Evolutionary conservation across 129 eudicot species (phyloP), one percentile per base, ranked within the genome.

Genomic region (Apium graveolens): DNA sequence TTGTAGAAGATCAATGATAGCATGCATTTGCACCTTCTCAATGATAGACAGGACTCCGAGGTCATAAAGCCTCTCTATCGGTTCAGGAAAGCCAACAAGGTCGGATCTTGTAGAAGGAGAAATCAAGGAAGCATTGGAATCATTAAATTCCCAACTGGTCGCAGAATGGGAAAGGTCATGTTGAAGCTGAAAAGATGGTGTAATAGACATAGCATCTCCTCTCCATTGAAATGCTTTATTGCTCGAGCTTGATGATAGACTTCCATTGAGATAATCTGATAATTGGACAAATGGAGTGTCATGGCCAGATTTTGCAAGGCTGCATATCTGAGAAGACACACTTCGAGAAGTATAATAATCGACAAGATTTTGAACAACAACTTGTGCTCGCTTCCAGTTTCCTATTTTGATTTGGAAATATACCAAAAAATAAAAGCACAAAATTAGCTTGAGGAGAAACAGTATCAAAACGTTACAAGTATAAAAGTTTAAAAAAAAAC

Each of bases 351-450:
- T 78, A 77, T 86, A 83, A 57, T 80, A 76, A 12, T 90, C 84
- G 80, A 81, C 81, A 72, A 96, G 97, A 81, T 90, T 92, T 70
- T 70, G 73, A 46, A 96, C 73, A 73, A 86, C 86, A 78, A 83
- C 82, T 73, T 70, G 83, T 80, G 99, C 89, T 82, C 99, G 97
- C 80, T 87, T 89, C 97, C 96, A 96, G 82, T 92, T 89, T 57
- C 99, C 99, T 94, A 80, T 43, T 76, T 32, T 27, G 10, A 66
- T 66, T 31, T 32, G 41, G 6, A 65, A 55, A 63, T 79, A 38
- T 46, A 63, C 48, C 48, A 44, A 44, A 44, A 44, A 44, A 44
- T 53, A 73, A 66, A 80, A 78, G 18, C 21, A 48, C 43, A 37
- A 49, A 38, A 48, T 43, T 18, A 53, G 70, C 11, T 46, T 34